A percentile compares a stretch with the other conserved stretches of the same genome.
phyloP scores from a whole-genome alignment of 306 rosid genomes.

The Notholithocarpus densiflorus region DNA sequence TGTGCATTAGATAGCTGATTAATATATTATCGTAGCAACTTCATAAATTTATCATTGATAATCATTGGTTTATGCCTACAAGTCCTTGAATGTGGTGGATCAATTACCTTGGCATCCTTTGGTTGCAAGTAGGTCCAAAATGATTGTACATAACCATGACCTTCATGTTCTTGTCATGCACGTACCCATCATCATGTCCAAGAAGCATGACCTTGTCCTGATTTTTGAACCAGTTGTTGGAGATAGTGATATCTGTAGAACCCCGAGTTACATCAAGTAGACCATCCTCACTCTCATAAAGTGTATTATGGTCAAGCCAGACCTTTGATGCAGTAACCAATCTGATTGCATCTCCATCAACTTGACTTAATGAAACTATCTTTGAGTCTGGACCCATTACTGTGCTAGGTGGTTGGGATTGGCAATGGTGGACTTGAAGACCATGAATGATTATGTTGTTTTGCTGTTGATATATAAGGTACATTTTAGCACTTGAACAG shows the following conservation, averaged over 20 bases:
- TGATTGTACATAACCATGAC: not conserved
- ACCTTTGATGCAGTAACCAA: not conserved
- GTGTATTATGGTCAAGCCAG: not conserved
- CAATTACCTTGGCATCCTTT: conserved; percentile 3
- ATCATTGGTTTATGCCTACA: not conserved
- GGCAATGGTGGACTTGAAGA: not conserved
- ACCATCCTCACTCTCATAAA: not conserved
- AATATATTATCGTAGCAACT: too few species aligned
- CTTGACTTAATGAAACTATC: not conserved
- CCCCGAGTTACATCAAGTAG: conserved; percentile 2
- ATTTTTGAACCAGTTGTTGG: not conserved
- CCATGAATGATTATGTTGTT: not conserved
- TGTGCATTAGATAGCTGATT: too few species aligned
- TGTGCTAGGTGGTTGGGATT: not conserved
- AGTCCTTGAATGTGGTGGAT: not conserved
- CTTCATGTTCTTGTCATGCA: conserved; percentile 8
- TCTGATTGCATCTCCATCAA: not conserved
- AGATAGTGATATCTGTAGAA: not conserved
- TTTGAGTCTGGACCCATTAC: not conserved
- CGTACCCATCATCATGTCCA: not conserved
- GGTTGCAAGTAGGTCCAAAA: conserved; percentile 11
- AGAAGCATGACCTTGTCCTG: not conserved
- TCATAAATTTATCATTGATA: too few species aligned
- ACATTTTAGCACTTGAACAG: too few species aligned
- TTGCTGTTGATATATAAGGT: not conserved